A percentile compares a stretch with the other conserved stretches of the same genome.
Evolutionary conservation across 2,329 filamentous ascomycete species (phyloP).

Genomic region (Alternaria arborescens): DNA sequence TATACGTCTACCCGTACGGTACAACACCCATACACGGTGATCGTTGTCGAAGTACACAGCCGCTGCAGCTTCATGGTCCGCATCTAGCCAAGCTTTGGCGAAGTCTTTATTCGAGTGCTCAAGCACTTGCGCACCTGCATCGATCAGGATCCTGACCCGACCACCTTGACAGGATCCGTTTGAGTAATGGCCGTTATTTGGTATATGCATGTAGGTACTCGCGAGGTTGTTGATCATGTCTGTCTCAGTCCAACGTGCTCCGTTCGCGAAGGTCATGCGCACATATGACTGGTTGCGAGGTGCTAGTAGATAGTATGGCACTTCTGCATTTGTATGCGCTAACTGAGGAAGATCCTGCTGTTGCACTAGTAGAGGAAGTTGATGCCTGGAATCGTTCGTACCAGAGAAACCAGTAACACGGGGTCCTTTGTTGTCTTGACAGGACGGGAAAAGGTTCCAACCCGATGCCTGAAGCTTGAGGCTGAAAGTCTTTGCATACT

Average conservation of each 20-base stretch:
- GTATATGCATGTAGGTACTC: not conserved
- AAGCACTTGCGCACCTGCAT: constrained; percentile 70
- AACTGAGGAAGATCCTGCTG: constrained; percentile 68
- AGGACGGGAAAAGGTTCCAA: constrained; percentile 70
- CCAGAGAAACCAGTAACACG: constrained; percentile 75
- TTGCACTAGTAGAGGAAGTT: constrained; percentile 68
- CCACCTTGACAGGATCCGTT: not conserved
- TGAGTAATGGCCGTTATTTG: not conserved
- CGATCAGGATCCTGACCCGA: constrained; percentile 65
- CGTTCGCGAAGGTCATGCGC: constrained; percentile 43
- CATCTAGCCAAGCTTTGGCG: constrained; percentile 60
- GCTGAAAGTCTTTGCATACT: constrained; percentile 70
- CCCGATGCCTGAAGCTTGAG: constrained; percentile 71
- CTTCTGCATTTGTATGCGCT: constrained; percentile 69
- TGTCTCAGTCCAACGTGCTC: constrained; percentile 55
- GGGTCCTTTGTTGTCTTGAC: constrained; percentile 15
- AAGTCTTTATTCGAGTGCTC: constrained; percentile 66
- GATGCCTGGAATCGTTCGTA: constrained; percentile 70
- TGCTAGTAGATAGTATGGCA: constrained; percentile 66
- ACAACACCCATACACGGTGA: constrained; percentile 58
- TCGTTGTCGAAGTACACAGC: constrained; percentile 64
- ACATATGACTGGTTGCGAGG: constrained; percentile 60
- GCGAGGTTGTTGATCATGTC: constrained; percentile 56
- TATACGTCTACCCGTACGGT: constrained; percentile 47
- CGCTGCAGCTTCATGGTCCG: constrained; percentile 56